These are phyloP conservation scores for Escovopsis sp. DNA, from an alignment of 2,329 filamentous ascomycete genomes.

Conservation along the genomic window DNA sequence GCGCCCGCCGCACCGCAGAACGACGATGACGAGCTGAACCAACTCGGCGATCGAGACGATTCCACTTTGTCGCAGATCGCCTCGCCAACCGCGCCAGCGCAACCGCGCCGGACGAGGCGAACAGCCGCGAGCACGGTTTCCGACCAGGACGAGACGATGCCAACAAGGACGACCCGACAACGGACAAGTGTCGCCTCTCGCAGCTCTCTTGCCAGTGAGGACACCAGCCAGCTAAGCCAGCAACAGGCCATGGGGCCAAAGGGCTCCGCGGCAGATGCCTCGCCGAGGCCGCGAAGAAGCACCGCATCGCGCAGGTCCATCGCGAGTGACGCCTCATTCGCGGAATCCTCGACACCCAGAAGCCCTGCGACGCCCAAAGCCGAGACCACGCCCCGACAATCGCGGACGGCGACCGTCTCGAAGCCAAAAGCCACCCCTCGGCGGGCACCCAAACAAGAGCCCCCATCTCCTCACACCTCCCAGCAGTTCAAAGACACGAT, in stretches of 20 bases:
- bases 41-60: slow-evolving; percentile 4
- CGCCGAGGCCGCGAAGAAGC: slow-evolving; percentile 56
- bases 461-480: slow-evolving; percentile 37
- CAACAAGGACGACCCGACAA: neutral
- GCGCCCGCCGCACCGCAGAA: slow-evolving; percentile 9
- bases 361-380: neutral
- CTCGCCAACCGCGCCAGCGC: neutral
- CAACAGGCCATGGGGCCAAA: neutral
- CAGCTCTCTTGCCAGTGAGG: neutral
- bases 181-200: neutral
- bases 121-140: neutral
- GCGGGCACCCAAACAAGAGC: slow-evolving; percentile 34
- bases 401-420: neutral
- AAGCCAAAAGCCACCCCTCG: neutral
- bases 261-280: neutral
- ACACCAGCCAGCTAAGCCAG: too few species aligned
- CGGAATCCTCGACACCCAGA: neutral
- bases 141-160: neutral
- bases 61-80: slow-evolving; percentile 5
- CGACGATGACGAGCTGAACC: slow-evolving; percentile 1
- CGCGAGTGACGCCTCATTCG: slow-evolving; percentile 8
- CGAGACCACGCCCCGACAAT: neutral
- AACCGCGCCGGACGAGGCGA: slow-evolving; percentile 6
- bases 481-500: slow-evolving; percentile 20
- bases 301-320: slow-evolving; percentile 27